These are phyloP conservation scores for Zygotorulaspora danielsina DNA, from an alignment of 805 yeast genomes.

Conservation along the genomic window DNA sequence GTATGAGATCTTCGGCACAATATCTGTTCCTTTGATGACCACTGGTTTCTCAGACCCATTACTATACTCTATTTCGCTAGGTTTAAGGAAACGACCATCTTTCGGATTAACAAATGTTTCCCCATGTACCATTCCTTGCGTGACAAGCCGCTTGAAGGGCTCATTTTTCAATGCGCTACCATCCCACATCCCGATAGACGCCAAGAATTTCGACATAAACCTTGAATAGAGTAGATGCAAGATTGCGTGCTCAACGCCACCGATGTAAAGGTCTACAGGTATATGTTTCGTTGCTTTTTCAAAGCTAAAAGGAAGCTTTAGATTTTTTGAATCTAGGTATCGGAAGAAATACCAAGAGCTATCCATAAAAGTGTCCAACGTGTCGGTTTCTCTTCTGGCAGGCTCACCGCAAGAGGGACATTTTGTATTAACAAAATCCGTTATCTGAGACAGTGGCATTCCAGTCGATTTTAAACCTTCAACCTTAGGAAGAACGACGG, in stretches of 20 bases:
- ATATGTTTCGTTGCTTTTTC: constrained; percentile 48
- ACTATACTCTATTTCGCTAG: constrained; percentile 58
- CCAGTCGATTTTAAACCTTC: constrained; percentile 47
- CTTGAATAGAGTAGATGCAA: constrained; percentile 83
- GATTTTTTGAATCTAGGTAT: constrained; percentile 69
- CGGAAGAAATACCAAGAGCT: constrained; percentile 95
- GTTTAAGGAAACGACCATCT: constrained; percentile 71
- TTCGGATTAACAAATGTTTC: constrained; percentile 70
- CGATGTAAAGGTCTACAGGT: constrained; percentile 89
- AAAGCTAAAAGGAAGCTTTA: constrained; percentile 47
- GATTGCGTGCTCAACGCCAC: constrained; percentile 97
- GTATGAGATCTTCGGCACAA: constrained; percentile 50
- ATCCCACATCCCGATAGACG: constrained; percentile 63
- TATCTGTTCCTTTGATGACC: constrained; percentile 46
- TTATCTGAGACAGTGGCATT: constrained; percentile 65
- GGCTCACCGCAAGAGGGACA: constrained; percentile 77
- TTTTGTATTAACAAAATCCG: constrained; percentile 61
- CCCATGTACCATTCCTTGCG: constrained; percentile 99
- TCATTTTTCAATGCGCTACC: constrained; percentile 60
- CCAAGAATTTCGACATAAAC: constrained; percentile 76
- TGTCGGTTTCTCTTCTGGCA: constrained; percentile 89
- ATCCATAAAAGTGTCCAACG: constrained; percentile 98
- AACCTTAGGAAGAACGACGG: constrained; percentile 70
- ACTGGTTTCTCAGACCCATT: constrained; percentile 39
- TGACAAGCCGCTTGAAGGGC: constrained; percentile 74